Evolutionary conservation across 139 green algal species (phyloP), one percentile per base, ranked within the genome.

Genomic region (Yamagishiella unicocca): DNA sequence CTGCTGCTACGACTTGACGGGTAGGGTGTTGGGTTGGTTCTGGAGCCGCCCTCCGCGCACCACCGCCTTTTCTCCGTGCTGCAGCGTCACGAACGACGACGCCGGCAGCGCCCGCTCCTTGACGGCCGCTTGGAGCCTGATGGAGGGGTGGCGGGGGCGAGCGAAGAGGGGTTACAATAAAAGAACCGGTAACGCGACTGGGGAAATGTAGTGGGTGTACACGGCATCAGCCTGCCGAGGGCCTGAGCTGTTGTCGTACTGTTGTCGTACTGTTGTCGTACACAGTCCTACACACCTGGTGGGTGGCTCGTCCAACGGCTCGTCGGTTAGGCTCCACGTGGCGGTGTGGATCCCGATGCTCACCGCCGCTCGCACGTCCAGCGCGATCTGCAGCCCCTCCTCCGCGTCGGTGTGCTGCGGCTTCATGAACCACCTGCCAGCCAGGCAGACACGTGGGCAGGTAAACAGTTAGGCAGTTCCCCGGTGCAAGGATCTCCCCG

Each of bases 291-390:
- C 70, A 8, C 4, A 80, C 61, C n/a, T 81, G 40, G 43, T 61
- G 31, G 90, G 87, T 17, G 95, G 95, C 61, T 96, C 95, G 82
- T 97, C 94, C 75, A 96, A 71, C 4, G 95, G 55, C 82, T 97
- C 91, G 35, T 84, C 62, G 1, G 92, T 93, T 3, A 95, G 91
- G 66, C 58, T 71, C 82, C 95, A 98, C 27, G 96, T 98, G 75
- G 89, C 91, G 40, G 88, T 94, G 90, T 98, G 96, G 38, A 96
- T 94, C 31, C 42, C 80, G 24, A 86, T 53, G 37, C 55, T 76
- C 24, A 86, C 80, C 0, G 38, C 27, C 21, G 80, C 62, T 17
- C 80, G 21, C 40, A 86, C 80, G 62, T 86, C 82, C 33, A 53
- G 22, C 46, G n/a, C 37, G 19, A 90, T 89, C 68, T 89, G 74